Evolutionary conservation across 1,139 yeast genomes (phyloP).

Genomic region (Debaryomyces udenii): DNA sequence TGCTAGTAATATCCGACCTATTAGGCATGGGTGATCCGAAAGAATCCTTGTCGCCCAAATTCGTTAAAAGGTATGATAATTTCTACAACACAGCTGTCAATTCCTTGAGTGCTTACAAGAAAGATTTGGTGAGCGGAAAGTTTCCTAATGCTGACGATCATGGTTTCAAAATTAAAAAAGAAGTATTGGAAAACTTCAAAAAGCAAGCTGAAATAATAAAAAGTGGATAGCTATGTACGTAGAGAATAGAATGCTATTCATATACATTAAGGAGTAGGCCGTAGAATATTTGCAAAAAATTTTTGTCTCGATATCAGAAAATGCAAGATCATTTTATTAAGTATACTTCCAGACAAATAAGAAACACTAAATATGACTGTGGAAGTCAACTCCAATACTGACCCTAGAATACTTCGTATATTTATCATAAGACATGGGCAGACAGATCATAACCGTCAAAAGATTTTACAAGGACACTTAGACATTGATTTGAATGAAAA

Average conservation of each 20-base stretch:
- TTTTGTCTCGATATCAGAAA: background rate
- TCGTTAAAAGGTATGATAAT: slow-evolving; percentile 71
- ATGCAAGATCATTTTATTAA: background rate
- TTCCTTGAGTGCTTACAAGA: slow-evolving; percentile 56
- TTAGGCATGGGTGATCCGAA: slow-evolving; percentile 71
- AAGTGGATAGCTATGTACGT: background rate
- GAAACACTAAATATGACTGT: slow-evolving; percentile 27
- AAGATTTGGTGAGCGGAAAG: slow-evolving; percentile 54
- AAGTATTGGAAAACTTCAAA: slow-evolving; percentile 57
- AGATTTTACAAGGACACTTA: slow-evolving; percentile 74
- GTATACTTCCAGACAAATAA: background rate
- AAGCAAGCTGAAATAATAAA: slow-evolving; percentile 6
- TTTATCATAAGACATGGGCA: slow-evolving; percentile 80
- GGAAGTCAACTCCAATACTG: slow-evolving; percentile 34
- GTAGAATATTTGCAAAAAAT: background rate
- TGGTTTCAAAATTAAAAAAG: slow-evolving; percentile 72
- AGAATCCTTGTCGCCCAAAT: slow-evolving; percentile 58
- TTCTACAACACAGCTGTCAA: slow-evolving; percentile 51
- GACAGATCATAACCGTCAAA: slow-evolving; percentile 67
- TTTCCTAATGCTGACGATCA: slow-evolving; percentile 71
- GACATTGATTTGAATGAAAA: slow-evolving; percentile 61
- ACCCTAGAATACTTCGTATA: slow-evolving; percentile 48
- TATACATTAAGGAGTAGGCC: background rate
- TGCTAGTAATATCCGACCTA: slow-evolving; percentile 82
- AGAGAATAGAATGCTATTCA: background rate